Evolutionary conservation across 2,329 filamentous ascomycete species (phyloP).

Genomic region (Venturia oleaginea): DNA sequence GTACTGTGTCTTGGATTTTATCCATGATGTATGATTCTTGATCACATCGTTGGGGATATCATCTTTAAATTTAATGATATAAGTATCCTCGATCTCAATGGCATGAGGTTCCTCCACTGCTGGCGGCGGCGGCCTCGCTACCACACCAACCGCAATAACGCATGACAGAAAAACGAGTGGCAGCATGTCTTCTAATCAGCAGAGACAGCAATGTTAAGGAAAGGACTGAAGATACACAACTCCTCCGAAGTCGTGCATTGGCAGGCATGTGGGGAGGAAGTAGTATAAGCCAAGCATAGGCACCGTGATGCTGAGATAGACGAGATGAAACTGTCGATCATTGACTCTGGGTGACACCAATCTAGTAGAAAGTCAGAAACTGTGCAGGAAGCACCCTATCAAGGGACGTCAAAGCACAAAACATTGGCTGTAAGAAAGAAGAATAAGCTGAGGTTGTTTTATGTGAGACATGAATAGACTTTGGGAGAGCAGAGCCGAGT

Average conservation of each 20-base stretch:
- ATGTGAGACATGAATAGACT: neutral
- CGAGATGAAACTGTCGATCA: neutral
- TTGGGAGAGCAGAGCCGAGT: neutral
- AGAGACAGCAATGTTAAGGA: neutral
- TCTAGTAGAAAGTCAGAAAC: neutral
- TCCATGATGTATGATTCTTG: slow-evolving; percentile 1
- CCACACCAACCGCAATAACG: neutral
- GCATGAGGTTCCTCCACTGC: slow-evolving; percentile 1
- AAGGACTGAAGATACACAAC: neutral
- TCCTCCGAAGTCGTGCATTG: neutral
- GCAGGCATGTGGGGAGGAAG: neutral
- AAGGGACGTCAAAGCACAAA: neutral
- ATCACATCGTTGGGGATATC: neutral
- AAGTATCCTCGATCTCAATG: slow-evolving; percentile 5
- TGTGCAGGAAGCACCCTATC: neutral
- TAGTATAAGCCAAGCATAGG: neutral
- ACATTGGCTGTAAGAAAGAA: neutral
- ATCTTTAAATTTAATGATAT: slow-evolving; percentile 10
- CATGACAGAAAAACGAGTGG: slow-evolving; percentile 1
- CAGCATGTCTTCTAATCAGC: neutral
- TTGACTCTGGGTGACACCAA: neutral
- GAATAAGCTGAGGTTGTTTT: neutral
- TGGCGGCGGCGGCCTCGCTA: slow-evolving; percentile 3
- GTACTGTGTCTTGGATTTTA: slow-evolving; percentile 1
- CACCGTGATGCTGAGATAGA: slow-evolving; percentile 1